phyloP scores from a whole-genome alignment of 257 asterid genomes.

The Rhazya stricta region DNA sequence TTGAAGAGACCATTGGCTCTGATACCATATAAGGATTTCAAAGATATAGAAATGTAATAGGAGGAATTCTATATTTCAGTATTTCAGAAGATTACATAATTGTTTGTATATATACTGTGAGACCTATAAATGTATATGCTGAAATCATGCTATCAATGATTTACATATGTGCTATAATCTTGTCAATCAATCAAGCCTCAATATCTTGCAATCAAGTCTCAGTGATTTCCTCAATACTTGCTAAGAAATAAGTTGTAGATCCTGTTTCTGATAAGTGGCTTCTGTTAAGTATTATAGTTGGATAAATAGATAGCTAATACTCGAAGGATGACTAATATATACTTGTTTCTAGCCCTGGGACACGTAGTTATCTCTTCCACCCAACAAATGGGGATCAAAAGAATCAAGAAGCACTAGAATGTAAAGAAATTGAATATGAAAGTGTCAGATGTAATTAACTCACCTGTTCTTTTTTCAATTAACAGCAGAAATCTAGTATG shows the following conservation, averaged over 20 bases:
- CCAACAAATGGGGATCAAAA: neutral
- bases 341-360: neutral
- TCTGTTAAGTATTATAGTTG: conserved; percentile 1
- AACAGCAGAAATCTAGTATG: neutral
- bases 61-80: too few relatives aligned
- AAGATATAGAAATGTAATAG: too few relatives aligned
- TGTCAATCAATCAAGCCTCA: too few relatives aligned
- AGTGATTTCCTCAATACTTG: conserved; percentile 34
- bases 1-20: too few relatives aligned
- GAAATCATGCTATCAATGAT: too few relatives aligned
- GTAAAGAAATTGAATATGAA: neutral
- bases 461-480: neutral
- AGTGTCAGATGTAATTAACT: too few relatives aligned
- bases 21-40: too few relatives aligned
- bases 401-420: neutral
- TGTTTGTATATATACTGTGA: too few relatives aligned
- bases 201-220: too few relatives aligned
- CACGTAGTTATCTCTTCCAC: neutral
- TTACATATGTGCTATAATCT: too few relatives aligned
- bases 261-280: conserved; percentile 14
- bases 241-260: conserved; percentile 62
- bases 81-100: too few relatives aligned
- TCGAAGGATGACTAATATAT: neutral
- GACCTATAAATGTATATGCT: too few relatives aligned
- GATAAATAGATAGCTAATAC: neutral